These are phyloP conservation scores for Pleurozium schreberi DNA, from an alignment of 225 moss, liverwort and hornwort genomes.

Conservation along the genomic window DNA sequence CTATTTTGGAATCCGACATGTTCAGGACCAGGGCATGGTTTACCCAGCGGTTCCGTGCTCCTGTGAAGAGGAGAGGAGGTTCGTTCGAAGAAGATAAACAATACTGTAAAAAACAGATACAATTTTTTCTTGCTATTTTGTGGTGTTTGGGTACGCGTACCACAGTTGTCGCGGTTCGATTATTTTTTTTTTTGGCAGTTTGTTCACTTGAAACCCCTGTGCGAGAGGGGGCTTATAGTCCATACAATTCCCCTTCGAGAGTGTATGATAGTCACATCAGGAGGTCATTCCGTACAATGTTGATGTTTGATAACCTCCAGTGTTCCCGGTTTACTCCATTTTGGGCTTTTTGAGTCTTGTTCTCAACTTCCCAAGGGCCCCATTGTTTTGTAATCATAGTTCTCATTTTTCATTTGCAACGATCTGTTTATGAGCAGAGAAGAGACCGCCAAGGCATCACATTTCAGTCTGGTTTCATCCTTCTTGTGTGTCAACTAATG, in stretches of 20 bases:
- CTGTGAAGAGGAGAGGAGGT: conserved; percentile 23
- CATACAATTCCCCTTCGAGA: conserved; percentile 64
- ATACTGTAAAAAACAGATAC: conserved; percentile 25
- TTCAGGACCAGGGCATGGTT: conserved; percentile 37
- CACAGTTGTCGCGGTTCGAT: conserved; percentile 36
- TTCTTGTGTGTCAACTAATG: neutral
- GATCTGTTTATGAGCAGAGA: neutral
- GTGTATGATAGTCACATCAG: conserved; percentile 88
- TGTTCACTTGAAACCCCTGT: conserved; percentile 36
- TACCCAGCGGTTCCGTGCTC: conserved; percentile 58
- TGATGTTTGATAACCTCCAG: conserved; percentile 46
- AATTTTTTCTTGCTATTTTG: conserved; percentile 23
- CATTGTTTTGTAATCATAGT: conserved; percentile 45
- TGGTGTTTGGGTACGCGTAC: conserved; percentile 40
- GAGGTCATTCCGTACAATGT: conserved; percentile 48
- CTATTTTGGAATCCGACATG: conserved; percentile 70
- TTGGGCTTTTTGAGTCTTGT: conserved; percentile 28
- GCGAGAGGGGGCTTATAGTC: conserved; percentile 53
- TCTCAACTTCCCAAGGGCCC: conserved; percentile 27
- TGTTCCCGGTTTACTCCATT: conserved; percentile 44
- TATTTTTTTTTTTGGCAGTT: conserved; percentile 8
- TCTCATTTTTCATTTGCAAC: conserved; percentile 27
- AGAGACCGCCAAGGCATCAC: neutral
- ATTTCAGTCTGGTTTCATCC: neutral
- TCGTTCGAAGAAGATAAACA: neutral